Evolutionary conservation across 2,329 filamentous ascomycete genomes (phyloP).

Genomic region (Mollisia scopiformis): DNA sequence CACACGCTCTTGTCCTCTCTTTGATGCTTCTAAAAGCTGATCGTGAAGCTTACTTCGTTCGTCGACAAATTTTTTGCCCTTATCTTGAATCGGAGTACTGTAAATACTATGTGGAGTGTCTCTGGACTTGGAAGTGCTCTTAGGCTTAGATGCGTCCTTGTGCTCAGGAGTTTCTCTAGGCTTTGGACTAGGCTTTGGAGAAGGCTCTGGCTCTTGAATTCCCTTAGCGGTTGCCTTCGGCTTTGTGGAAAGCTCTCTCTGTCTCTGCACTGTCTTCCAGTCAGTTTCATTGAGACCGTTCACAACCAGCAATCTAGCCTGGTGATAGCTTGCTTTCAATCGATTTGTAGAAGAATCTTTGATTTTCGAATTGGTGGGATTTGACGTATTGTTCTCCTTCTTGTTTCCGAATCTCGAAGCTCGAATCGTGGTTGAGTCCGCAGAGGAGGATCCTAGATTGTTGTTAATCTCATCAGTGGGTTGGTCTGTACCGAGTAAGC

Average conservation of each 20-base stretch:
- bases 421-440: neutral
- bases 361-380: neutral
- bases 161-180: neutral
- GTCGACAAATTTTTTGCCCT: too few species aligned
- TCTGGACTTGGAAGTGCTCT: too few species aligned
- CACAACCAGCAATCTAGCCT: neutral
- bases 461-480: neutral
- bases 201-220: neutral
- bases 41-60: neutral
- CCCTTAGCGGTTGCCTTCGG: neutral
- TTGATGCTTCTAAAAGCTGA: neutral
- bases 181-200: neutral
- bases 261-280: neutral
- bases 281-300: neutral
- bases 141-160: too few species aligned
- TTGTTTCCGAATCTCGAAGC: neutral
- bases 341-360: neutral
- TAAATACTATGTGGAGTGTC: too few species aligned
- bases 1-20: neutral
- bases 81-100: too few species aligned
- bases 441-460: neutral
- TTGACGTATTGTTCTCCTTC: neutral
- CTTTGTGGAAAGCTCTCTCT: neutral
- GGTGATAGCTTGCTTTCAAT: neutral
- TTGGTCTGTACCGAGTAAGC: neutral